phyloP scores from a whole-genome alignment of 345 rosid species.

The Theobroma cacao region DNA sequence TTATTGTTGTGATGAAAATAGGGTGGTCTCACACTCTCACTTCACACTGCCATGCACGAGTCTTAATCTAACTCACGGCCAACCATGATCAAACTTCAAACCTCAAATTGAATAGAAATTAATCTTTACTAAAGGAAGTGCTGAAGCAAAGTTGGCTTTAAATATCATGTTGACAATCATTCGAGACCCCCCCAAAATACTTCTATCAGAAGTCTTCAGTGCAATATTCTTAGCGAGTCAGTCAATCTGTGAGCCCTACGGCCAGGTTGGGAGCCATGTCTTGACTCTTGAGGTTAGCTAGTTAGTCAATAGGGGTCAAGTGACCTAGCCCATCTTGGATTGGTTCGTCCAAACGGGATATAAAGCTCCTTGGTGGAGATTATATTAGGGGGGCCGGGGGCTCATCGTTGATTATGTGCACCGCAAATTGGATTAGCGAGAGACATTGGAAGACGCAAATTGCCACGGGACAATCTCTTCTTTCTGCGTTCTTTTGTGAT shows the following conservation, averaged over 20 bases:
- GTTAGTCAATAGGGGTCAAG: background rate
- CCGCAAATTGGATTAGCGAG: constrained; percentile 5
- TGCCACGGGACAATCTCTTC: constrained; percentile 10
- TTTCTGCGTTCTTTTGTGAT: constrained; percentile 28
- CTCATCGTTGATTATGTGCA: constrained; percentile 6
- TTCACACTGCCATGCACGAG: background rate
- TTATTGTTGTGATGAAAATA: background rate
- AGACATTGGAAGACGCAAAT: constrained; percentile 26
- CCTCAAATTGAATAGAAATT: background rate
- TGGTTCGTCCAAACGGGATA: background rate
- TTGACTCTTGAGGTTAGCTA: background rate
- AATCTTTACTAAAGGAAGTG: background rate
- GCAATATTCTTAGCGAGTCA: background rate
- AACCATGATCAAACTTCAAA: background rate
- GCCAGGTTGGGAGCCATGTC: background rate
- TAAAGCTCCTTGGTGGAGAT: background rate
- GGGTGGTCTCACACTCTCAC: background rate
- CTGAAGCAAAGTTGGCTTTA: background rate
- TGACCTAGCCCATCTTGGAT: background rate
- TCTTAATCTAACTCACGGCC: background rate
- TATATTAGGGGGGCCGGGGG: background rate
- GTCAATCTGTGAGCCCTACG: constrained; percentile 5
- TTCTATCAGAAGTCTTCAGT: background rate
- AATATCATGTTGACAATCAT: no score
- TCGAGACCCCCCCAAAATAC: background rate